Evolutionary conservation across 1,284 basidiomycete species (phyloP), one percentile per base, ranked within the genome.

Genomic region (Peniophora sp.): DNA sequence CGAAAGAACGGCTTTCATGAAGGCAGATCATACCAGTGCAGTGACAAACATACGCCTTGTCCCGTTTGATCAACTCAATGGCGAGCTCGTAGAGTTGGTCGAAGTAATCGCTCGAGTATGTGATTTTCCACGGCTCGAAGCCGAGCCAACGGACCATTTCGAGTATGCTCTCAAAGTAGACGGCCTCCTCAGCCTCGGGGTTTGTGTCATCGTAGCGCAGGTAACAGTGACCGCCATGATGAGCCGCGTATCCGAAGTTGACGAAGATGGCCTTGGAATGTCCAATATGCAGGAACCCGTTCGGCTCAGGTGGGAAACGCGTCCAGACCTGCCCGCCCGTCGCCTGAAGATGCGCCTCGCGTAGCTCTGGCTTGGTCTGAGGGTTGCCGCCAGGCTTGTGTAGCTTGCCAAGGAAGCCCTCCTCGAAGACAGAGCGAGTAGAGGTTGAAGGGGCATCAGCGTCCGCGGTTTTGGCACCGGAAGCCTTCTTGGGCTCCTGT

Each of bases 181-280:
- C 76, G 43, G 84, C 93, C 70, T 99, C 97, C 67, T 99, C 97
- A 47, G 93, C 93, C 69, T 97, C 93, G 0, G 97, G 97, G 68
- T 99, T 99, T 36, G 97, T 99, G 69, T 99, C 97, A 65, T 99
- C 97, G 64, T 90, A 99, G 52, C 95, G 84, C 45, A 99, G 77
- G 65, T 97, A 98, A 59, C 91, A 93, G 61, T 89, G 83, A 25
- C 97, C 97, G 19, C 81, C 80, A 65, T 98, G 79, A 67, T 92
- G 84, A 20, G 92, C 92, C 23, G 97, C 97, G 65, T 92, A 99
- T 25, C 97, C 97, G 68, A 99, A 99, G 70, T 97, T 92, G 59
- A 99, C 85, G 62, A 97, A 97, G 61, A 99, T 98, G 6, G 97
- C 96, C 67, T 99, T 99, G 50, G 95, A 97, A 64, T 99, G 97